Percentiles rank a stretch among this genome's conserved stretches.
Evolutionary conservation across 306 rosid genomes (phyloP).

Genomic region (Cucurbita moschata): DNA sequence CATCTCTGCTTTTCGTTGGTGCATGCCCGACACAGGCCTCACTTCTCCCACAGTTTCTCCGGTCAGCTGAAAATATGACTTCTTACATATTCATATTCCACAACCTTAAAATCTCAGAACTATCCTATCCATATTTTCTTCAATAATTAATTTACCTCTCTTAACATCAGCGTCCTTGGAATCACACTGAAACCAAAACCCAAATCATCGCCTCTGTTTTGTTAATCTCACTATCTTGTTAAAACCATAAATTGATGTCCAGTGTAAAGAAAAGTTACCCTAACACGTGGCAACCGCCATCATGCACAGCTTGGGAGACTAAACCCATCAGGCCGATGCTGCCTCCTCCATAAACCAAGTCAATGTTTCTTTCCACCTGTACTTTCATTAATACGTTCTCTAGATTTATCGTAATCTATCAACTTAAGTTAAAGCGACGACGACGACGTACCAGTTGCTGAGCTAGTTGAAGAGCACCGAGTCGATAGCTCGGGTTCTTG

Average conservation of each 20-base stretch:
- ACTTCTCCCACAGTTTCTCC: slow-evolving; percentile 84
- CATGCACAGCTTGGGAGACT: slow-evolving; percentile 65
- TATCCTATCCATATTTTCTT: background rate
- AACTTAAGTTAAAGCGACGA: background rate
- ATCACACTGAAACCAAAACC: slow-evolving; percentile 40
- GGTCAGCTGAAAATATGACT: slow-evolving; percentile 30
- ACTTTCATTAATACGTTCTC: background rate
- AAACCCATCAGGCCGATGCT: slow-evolving; percentile 86
- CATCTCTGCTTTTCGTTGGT: slow-evolving; percentile 95
- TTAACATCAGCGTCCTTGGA: slow-evolving; percentile 72
- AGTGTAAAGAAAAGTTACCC: slow-evolving; percentile 29
- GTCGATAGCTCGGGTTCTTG: slow-evolving; percentile 54
- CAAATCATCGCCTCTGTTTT: background rate
- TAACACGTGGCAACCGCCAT: slow-evolving; percentile 93
- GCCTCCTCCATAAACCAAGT: slow-evolving; percentile 97
- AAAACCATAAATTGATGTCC: too few species aligned
- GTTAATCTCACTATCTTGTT: too few species aligned
- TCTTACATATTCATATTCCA: background rate
- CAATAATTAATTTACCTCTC: slow-evolving; percentile 38
- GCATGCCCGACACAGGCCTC: slow-evolving; percentile 69
- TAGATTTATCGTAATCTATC: background rate
- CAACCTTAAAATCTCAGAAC: background rate
- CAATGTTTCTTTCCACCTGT: slow-evolving; percentile 78
- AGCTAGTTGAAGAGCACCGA: slow-evolving; percentile 65
- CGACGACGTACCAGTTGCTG: slow-evolving; percentile 36